Base-by-base conservation (phyloP, 2,329 filamentous ascomycete species). In the Aspergillus glaucus region DNA sequence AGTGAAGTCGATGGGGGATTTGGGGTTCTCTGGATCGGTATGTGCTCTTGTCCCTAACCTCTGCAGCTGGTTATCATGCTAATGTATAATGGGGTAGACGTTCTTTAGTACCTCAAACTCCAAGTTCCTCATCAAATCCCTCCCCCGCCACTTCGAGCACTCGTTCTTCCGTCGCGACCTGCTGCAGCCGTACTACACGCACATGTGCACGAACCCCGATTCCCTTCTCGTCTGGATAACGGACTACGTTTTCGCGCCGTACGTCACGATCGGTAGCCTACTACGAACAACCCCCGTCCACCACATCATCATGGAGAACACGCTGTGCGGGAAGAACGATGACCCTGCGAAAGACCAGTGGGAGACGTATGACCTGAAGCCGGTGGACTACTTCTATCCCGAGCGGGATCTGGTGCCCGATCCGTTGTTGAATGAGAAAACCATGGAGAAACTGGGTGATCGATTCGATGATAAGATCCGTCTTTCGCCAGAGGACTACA, bases 271-370 rank as follows among this genome's bases (percentile, higher is more conserved):
- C 1, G 86, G 85, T 1, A 75, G 78, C 1, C 57, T 82, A 0
- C 55, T 87, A 0, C 77, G 82, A 4, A 67, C 77, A 1, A 80
- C 83, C 0, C 85, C 86, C 0, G 81, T 80, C 1, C 85, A 88
- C 55, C 85, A 88, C 60, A 85, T 89, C 51, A 75, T 89, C 58
- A 89, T 89, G 86, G 86, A 88, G 63, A 89, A 89, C 60, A 73
- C 87, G 2, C 70, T 88, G 21, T 80, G 79, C 52, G 85, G 85
- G 1, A 76, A 81, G 53, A 71, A 73, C 12, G 66, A 71, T 10
- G 70, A 73, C 47, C 60, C 61, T 8, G 62, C 66, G 42, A 61
- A 70, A 48, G 63, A 72, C 42, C 67, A 74, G 15, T 89, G 85
- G 85, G 81, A 88, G 61, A 82, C 79, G 1, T 89, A 84, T 66